Conservation (phyloP, 345 rosid species). For the Pugionium dolabratum region DNA sequence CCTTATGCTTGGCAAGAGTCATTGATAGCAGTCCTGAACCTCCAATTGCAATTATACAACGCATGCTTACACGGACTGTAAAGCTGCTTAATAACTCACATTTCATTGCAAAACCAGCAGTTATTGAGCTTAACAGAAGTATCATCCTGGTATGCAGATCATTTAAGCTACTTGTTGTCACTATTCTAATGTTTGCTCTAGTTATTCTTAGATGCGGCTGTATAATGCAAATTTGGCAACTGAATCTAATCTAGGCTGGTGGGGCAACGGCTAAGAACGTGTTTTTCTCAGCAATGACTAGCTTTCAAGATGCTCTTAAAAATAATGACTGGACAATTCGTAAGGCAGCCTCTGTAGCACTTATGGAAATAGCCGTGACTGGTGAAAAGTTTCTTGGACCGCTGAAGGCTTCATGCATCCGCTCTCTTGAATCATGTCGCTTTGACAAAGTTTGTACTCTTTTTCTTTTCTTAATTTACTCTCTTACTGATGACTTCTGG, state of each 20-base stretch:
- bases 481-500: slow-evolving; percentile 9
- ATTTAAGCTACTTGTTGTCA: background rate
- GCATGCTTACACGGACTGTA: slow-evolving; percentile 65
- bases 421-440: slow-evolving; percentile 83
- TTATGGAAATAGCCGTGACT: slow-evolving; percentile 71
- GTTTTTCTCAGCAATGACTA: slow-evolving; percentile 64
- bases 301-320: slow-evolving; percentile 77
- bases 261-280: slow-evolving; percentile 67
- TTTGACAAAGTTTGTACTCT: slow-evolving; percentile 75
- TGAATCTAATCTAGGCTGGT: slow-evolving; percentile 65
- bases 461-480: background rate
- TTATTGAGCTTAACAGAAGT: slow-evolving; percentile 74
- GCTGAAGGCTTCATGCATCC: slow-evolving; percentile 68
- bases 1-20: slow-evolving; percentile 82
- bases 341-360: slow-evolving; percentile 82
- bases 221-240: background rate
- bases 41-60: slow-evolving; percentile 67
- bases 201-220: slow-evolving; percentile 1
- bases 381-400: slow-evolving; percentile 65
- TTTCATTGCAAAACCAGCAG: slow-evolving; percentile 83
- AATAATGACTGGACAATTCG: slow-evolving; percentile 88
- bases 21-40: slow-evolving; percentile 62
- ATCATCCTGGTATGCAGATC: slow-evolving; percentile 60
- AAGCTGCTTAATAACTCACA: slow-evolving; percentile 83
- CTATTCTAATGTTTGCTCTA: slow-evolving; percentile 2